These are phyloP conservation scores for Penium margaritaceum DNA, from an alignment of 139 green algal genomes.

Conservation along the genomic window DNA sequence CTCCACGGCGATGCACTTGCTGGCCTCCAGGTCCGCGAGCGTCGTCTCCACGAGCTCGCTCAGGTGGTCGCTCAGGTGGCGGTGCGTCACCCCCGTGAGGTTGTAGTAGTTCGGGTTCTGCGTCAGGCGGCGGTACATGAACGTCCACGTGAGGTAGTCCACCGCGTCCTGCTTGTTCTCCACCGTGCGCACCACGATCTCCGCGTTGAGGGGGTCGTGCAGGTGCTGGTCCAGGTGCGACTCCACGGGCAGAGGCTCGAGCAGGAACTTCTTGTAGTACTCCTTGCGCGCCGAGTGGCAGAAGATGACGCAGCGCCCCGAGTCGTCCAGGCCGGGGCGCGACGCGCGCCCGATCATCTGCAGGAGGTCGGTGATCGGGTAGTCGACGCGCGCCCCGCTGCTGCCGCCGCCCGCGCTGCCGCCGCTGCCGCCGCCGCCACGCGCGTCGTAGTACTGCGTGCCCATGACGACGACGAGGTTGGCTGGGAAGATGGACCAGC, in stretches of 20 bases:
- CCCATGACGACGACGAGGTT: conserved; percentile 85
- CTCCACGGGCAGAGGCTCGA: conserved; percentile 90
- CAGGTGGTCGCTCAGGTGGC: conserved; percentile 94
- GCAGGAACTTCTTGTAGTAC: conserved; percentile 98
- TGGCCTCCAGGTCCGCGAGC: conserved; percentile 72
- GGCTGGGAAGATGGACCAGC: conserved; percentile 68
- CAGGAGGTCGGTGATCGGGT: conserved; percentile 88
- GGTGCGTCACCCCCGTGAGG: conserved; percentile 77
- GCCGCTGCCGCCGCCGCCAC: conserved; percentile 37
- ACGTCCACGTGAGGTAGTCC: conserved; percentile 97
- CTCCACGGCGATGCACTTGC: conserved; percentile 76
- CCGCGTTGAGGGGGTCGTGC: conserved; percentile 71
- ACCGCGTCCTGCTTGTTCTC: conserved; percentile 92
- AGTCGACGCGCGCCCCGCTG: conserved; percentile 69
- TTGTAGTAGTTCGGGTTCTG: conserved; percentile 99
- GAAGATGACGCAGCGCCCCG: conserved; percentile 70
- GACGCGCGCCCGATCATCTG: conserved; percentile 83
- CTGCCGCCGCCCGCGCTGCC: conserved; percentile 67
- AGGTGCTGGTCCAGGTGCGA: conserved; percentile 88
- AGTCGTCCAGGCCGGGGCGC: conserved; percentile 54
- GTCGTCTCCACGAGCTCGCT: conserved; percentile 87
- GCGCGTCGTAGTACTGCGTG: conserved; percentile 81
- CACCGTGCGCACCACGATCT: conserved; percentile 78
- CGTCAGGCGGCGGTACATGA: conserved; percentile 86
- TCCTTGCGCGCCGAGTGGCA: conserved; percentile 86